Percentiles rank a stretch among this genome's conserved stretches.
These are phyloP conservation scores for Elongisporangium undulatum DNA, from an alignment of 352 stramenopile genomes.

Conservation along the genomic window DNA sequence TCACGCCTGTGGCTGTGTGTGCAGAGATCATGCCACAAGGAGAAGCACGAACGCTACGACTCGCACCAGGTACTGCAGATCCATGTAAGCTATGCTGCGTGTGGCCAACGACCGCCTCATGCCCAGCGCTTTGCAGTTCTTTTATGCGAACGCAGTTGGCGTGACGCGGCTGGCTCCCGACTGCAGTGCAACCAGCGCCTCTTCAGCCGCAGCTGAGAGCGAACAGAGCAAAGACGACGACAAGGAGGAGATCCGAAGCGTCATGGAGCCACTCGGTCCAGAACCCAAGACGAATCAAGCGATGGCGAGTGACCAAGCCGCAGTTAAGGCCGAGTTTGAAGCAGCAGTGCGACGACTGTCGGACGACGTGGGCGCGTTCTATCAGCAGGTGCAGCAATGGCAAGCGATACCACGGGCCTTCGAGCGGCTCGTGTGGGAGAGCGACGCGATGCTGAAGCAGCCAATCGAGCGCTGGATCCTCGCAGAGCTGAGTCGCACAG, in stretches of 20 bases:
- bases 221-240: background rate
- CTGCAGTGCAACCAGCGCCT: slow-evolving; percentile 11
- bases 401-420: slow-evolving; percentile 40
- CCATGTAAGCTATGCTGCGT: too few relatives aligned
- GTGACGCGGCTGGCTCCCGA: slow-evolving; percentile 1
- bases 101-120: background rate
- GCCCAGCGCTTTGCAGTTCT: background rate
- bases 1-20: too few relatives aligned
- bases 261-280: background rate
- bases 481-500: slow-evolving; percentile 35
- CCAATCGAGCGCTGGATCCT: slow-evolving; percentile 37
- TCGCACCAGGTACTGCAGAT: background rate
- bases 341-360: background rate
- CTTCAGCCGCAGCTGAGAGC: slow-evolving; percentile 13
- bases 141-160: background rate
- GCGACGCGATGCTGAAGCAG: slow-evolving; percentile 7
- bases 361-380: slow-evolving; percentile 22
- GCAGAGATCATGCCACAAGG: slow-evolving; percentile 1
- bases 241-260: slow-evolving; percentile 8
- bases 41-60: background rate
- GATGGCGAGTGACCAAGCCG: slow-evolving; percentile 7
- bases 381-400: slow-evolving; percentile 41
- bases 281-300: background rate
- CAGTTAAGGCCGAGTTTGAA: background rate
- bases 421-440: slow-evolving; percentile 24